These are phyloP conservation scores for Oryza officinalis DNA, from an alignment of 176 grass and related monocot species.

Conservation along the genomic window DNA sequence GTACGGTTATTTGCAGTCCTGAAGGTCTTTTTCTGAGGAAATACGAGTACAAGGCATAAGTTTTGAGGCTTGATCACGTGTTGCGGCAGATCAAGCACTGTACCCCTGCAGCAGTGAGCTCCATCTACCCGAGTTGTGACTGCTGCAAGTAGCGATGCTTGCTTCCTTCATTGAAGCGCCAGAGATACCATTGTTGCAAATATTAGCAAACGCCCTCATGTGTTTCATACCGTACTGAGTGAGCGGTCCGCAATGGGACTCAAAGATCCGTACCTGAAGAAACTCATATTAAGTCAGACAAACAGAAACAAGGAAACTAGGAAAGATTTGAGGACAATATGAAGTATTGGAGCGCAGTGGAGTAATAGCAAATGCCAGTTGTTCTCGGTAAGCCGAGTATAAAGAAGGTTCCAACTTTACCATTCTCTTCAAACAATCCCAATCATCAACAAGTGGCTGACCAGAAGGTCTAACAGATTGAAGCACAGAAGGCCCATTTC, in stretches of 20 bases:
- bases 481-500: conserved; percentile 57
- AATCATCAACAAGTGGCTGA: conserved; percentile 75
- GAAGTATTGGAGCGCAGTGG: neutral
- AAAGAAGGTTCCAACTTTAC: conserved; percentile 34
- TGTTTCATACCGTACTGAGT: conserved; percentile 91
- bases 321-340: neutral
- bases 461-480: conserved; percentile 49
- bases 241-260: conserved; percentile 73
- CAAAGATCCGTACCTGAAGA: conserved; percentile 69
- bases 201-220: conserved; percentile 71
- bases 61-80: neutral
- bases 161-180: conserved; percentile 51
- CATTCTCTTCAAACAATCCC: conserved; percentile 87
- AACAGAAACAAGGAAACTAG: neutral
- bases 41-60: conserved; percentile 3
- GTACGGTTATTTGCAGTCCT: neutral
- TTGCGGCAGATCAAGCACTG: conserved; percentile 59
- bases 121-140: conserved; percentile 54
- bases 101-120: conserved; percentile 50
- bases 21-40: neutral
- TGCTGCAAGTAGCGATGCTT: conserved; percentile 43
- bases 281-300: neutral
- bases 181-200: conserved; percentile 65
- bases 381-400: neutral
- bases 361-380: neutral